Base-by-base conservation (phyloP, 177 flowering plant genomes). In the Vitis hybrid region DNA sequence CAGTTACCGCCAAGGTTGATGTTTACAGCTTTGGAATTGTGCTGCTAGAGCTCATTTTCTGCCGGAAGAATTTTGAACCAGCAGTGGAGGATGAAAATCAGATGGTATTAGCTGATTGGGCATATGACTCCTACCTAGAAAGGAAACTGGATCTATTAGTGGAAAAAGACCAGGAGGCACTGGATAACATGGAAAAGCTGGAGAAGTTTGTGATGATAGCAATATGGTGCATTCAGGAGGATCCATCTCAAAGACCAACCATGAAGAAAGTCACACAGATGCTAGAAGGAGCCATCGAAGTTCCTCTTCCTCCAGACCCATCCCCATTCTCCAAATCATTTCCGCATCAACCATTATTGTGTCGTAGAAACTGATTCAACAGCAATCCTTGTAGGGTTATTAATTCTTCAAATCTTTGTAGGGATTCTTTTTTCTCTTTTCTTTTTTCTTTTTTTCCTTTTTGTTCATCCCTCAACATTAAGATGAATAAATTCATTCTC, bases 21-120 rank as follows among this genome's bases (percentile, higher is more conserved):
- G 85, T 84, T 7, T 82, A 83, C 51, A 85, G 88, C 68, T 85
- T 72, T 70, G 91, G 87, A 3, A 79, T 87, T 4, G 8, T 84
- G 75, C 69, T 87, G 59, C 61, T 87, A 21, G 91, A 85, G 75
- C 74, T 87, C 56, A 74, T 83, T n/a, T 80, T 78, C 48, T 83
- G 86, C 35, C 50, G 81, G 54, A 81, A 49, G 69, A 80, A 71
- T 27, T 40, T 81, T 1, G 79, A 74, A 0, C 21, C 1, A 1
- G 78, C 68, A 13, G 15, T 14, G 11, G 49, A 0, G 10, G 52
- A 51, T 4, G 79, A 64, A 65, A 72, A 55, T 6, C 19, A 6
- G 49, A 71, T 49, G 1, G 65, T 78, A 21, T 68, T 85, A 21
- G 64, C 78, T 0, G 87, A 85, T 64, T 82, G 87, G 87, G 91